A percentile compares a stretch with the other conserved stretches of the same genome.
These are phyloP conservation scores for Trichophyton benhamiae DNA, from an alignment of 2,329 filamentous ascomycete genomes.

Conservation along the genomic window DNA sequence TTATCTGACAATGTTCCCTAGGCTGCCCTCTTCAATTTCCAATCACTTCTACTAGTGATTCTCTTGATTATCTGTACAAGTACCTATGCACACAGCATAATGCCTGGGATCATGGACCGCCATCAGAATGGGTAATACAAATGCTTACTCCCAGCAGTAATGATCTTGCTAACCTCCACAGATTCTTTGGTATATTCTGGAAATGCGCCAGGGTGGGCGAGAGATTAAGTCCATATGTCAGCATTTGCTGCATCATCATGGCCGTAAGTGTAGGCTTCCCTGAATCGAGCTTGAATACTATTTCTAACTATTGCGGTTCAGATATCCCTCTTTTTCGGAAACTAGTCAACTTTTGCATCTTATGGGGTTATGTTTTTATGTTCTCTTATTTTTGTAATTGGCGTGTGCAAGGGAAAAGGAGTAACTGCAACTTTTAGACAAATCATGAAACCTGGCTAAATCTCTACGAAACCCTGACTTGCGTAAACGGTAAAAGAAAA, in stretches of 20 bases:
- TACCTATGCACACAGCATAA: slow-evolving; percentile 81
- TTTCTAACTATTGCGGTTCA: background rate
- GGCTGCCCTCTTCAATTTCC: slow-evolving; percentile 98
- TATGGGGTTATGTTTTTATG: background rate
- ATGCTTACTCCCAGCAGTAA: background rate
- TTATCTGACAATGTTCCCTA: slow-evolving; percentile 26
- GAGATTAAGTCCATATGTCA: slow-evolving; percentile 86
- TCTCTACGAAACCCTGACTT: background rate
- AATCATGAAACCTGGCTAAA: background rate
- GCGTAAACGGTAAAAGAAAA: background rate
- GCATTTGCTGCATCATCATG: slow-evolving; percentile 86
- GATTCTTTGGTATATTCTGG: slow-evolving; percentile 81
- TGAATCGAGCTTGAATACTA: background rate
- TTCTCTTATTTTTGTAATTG: background rate
- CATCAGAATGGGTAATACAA: slow-evolving; percentile 71
- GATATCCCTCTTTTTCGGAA: slow-evolving; percentile 15
- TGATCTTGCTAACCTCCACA: slow-evolving; percentile 22
- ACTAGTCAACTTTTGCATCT: slow-evolving; percentile 8
- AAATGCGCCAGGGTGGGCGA: slow-evolving; percentile 90
- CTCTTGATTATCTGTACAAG: slow-evolving; percentile 93
- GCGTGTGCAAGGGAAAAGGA: background rate
- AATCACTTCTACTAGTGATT: slow-evolving; percentile 86
- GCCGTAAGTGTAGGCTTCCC: slow-evolving; percentile 50
- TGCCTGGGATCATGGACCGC: slow-evolving; percentile 78
- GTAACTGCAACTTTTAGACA: background rate